Base-by-base conservation (phyloP, 2,329 filamentous ascomycete species). In the Nemania bipapillata region DNA sequence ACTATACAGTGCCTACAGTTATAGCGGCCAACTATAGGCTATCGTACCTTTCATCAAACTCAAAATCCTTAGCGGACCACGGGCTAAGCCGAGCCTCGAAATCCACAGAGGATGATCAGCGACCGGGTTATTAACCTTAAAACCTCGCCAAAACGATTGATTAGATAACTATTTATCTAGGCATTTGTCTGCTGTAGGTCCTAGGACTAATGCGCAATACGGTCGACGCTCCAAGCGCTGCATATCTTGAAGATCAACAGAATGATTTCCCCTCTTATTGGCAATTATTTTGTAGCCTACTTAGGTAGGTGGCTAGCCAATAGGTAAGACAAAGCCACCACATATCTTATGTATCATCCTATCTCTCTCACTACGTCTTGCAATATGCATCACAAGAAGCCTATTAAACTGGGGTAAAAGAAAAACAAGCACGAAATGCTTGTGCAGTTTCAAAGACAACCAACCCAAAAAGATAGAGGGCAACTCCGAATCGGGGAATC, bases 401-500 rank as follows among this genome's bases (percentile, higher is more conserved):
- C 30, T 9, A 4, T 32, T 32, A 8, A 37, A 30, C 5, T 47
- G 32, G 47, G 52, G 11, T 7, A 37, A 61, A 15, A 30, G 24
- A 40, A 9, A 42, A 15, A 32, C 20, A 59, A 20, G 47, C 11
- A 17, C 28, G 15, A 28, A 57, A 45, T 4, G 30, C 2, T 20
- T 17, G 2, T n/a, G 20, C 4, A 45, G 40, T 45, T 17, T 45
- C 40, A 5, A 45, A 8, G 40, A 32, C 9, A 32, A 9, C 8
- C 3, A 28, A 8, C 7, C 53, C 50, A n/a, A 37, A 45, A 42
- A 45, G 24, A 45, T 30, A 45, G 30, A 45, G 37, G 12, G 35
- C n/a, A 63, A 68, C 73, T 76, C 74, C 74, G 75, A 76, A 74
- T 74, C 75, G 75, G 75, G 75, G 74, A 77, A 77, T 77, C 75